phyloP scores from a whole-genome alignment of 2,329 filamentous ascomycete species.

The Westerdykella ornata region DNA sequence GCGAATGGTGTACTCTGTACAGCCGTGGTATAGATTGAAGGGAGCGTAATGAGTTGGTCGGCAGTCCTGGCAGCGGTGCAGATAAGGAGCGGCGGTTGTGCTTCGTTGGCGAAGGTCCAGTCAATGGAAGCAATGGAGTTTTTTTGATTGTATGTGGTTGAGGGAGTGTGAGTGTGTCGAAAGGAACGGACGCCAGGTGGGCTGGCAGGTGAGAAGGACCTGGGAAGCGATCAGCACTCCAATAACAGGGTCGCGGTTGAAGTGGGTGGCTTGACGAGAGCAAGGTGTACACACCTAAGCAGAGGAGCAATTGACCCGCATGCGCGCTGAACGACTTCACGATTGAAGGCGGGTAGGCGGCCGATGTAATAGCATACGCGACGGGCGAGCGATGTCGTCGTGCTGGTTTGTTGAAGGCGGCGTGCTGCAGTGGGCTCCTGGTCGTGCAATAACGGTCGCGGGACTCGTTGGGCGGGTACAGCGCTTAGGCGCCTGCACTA shows the following conservation, averaged over 20 bases:
- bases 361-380: neutral
- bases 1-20: neutral
- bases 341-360: neutral
- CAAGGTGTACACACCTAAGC: slow-evolving; percentile 22
- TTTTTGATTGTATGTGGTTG: slow-evolving; percentile 5
- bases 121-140: slow-evolving; percentile 29
- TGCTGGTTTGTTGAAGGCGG: slow-evolving; percentile 12
- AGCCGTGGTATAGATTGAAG: slow-evolving; percentile 23
- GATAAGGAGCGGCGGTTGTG: slow-evolving; percentile 32
- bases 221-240: slow-evolving; percentile 24
- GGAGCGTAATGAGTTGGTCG: slow-evolving; percentile 24
- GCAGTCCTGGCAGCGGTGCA: slow-evolving; percentile 10
- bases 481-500: slow-evolving; percentile 3
- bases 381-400: slow-evolving; percentile 1
- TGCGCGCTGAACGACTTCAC: slow-evolving; percentile 11
- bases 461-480: slow-evolving; percentile 3
- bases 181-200: slow-evolving; percentile 39
- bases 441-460: slow-evolving; percentile 16
- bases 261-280: slow-evolving; percentile 6
- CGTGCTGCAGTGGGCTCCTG: slow-evolving; percentile 13
- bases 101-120: slow-evolving; percentile 26
- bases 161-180: slow-evolving; percentile 28
- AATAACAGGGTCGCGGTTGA: slow-evolving; percentile 11
- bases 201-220: slow-evolving; percentile 30
- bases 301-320: slow-evolving; percentile 28